These are phyloP conservation scores for Phialophora expanda DNA, from an alignment of 2,329 filamentous ascomycete genomes.

Conservation along the genomic window DNA sequence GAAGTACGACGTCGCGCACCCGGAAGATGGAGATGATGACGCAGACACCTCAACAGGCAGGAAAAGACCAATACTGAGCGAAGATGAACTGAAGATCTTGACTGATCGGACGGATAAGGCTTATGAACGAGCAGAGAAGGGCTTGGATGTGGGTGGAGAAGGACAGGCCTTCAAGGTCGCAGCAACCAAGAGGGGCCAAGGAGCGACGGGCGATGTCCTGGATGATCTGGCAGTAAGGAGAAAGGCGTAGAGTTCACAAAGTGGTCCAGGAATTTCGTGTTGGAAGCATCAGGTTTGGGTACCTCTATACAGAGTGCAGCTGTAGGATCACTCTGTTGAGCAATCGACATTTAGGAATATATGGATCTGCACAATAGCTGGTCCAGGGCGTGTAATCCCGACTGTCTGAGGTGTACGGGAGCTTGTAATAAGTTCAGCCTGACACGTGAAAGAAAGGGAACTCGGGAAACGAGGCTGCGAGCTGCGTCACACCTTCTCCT, in stretches of 20 bases:
- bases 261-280: neutral
- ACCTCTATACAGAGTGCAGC: neutral
- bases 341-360: too few relatives aligned
- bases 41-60: conserved; percentile 43
- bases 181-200: conserved; percentile 69
- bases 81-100: conserved; percentile 76
- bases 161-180: conserved; percentile 72
- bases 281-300: neutral
- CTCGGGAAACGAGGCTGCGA: neutral
- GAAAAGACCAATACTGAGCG: conserved; percentile 64
- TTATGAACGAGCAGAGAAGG: conserved; percentile 75
- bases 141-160: conserved; percentile 70
- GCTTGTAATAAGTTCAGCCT: neutral
- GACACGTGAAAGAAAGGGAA: conserved; percentile 1
- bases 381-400: neutral
- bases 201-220: conserved; percentile 37
- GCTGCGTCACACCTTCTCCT: neutral
- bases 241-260: conserved; percentile 13
- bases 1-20: conserved; percentile 59
- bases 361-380: neutral
- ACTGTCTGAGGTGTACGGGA: neutral
- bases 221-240: conserved; percentile 38
- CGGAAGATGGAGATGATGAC: conserved; percentile 28
- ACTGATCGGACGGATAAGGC: conserved; percentile 75
- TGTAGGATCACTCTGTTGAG: neutral